Percentiles rank a stretch among this genome's conserved stretches.
Conservation (phyloP, 192 early-diverging fungal genomes). For the Podila clonocystis region DNA sequence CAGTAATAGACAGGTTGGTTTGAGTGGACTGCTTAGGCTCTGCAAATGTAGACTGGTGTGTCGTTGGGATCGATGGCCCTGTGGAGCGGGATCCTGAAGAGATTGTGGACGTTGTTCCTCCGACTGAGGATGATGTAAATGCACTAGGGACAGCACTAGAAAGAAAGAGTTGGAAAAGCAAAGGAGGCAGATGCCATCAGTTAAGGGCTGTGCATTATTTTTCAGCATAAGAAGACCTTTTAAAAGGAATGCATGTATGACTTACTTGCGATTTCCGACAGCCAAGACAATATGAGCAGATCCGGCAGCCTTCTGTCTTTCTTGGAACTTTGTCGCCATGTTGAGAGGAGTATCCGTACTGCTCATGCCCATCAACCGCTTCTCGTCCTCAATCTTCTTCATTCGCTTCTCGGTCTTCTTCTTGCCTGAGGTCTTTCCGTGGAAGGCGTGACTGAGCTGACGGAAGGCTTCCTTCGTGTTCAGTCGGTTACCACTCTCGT, state of each 20-base stretch:
- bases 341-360: slow-evolving; percentile 81
- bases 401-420: slow-evolving; percentile 93
- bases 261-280: slow-evolving; percentile 76
- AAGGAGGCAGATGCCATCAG: background rate
- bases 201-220: background rate
- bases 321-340: slow-evolving; percentile 75
- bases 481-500: slow-evolving; percentile 84
- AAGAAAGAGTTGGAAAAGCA: background rate
- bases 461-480: slow-evolving; percentile 93
- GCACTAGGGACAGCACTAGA: slow-evolving; percentile 53
- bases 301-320: slow-evolving; percentile 73
- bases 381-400: slow-evolving; percentile 84
- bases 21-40: slow-evolving; percentile 38
- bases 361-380: slow-evolving; percentile 76
- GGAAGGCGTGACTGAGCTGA: slow-evolving; percentile 93
- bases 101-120: slow-evolving; percentile 20
- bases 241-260: background rate
- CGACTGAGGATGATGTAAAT: slow-evolving; percentile 15
- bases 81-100: slow-evolving; percentile 17
- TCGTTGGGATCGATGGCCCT: slow-evolving; percentile 7
- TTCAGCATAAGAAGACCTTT: background rate
- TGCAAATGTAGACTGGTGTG: slow-evolving; percentile 16
- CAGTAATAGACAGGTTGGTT: slow-evolving; percentile 46
- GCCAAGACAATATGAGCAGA: slow-evolving; percentile 85
- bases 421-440: slow-evolving; percentile 93